phyloP scores from a whole-genome alignment of 345 rosid genomes.

The Clausena lansium region DNA sequence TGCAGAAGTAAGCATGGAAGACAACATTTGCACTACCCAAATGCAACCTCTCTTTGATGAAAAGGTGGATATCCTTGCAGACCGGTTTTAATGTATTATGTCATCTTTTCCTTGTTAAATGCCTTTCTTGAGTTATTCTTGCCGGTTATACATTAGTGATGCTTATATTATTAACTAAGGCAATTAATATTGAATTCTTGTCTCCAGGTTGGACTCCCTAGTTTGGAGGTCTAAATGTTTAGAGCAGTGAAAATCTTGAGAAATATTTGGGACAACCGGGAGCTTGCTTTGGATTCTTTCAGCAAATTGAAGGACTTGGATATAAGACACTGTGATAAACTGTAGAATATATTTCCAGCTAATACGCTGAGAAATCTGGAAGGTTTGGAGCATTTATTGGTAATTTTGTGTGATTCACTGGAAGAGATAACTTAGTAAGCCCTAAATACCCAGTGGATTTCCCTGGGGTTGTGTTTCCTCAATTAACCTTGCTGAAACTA shows the following conservation, averaged over 20 bases:
- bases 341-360: neutral
- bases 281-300: neutral
- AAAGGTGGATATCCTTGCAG: neutral
- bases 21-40: too few species aligned
- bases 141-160: too few species aligned
- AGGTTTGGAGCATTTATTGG: neutral
- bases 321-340: neutral
- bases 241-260: neutral
- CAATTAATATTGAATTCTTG: too few species aligned
- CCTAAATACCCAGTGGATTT: too few species aligned
- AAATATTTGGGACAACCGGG: neutral
- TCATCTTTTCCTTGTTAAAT: too few species aligned
- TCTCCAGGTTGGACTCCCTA: neutral
- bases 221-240: neutral
- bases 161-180: too few species aligned
- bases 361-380: neutral
- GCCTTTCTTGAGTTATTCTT: too few species aligned
- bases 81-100: too few species aligned
- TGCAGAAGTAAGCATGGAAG: neutral
- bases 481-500: neutral
- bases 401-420: neutral
- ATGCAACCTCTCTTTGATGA: neutral
- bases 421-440: neutral
- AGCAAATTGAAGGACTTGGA: neutral
- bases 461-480: conserved; percentile 14